Percentiles rank a stretch among this genome's conserved stretches.
These are phyloP conservation scores for Noccaea bulbosa DNA, from an alignment of 345 rosid genomes.

Conservation along the genomic window DNA sequence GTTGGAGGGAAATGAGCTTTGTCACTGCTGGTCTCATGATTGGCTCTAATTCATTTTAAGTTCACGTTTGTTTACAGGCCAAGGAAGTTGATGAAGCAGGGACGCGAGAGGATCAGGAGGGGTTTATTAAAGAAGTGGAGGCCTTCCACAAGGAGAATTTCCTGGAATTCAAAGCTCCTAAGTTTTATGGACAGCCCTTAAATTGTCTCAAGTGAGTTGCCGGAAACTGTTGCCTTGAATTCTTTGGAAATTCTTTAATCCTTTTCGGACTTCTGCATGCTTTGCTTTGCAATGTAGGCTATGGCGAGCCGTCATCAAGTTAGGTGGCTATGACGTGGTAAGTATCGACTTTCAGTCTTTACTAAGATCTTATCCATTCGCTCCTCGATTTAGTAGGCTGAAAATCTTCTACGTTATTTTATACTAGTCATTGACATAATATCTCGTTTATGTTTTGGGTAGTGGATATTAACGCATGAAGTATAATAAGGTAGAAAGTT, in stretches of 20 bases:
- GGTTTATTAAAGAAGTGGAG: conserved; percentile 85
- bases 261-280: conserved; percentile 23
- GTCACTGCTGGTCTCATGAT: background rate
- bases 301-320: conserved; percentile 83
- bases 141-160: conserved; percentile 59
- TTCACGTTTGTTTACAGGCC: conserved; percentile 50
- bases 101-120: conserved; percentile 65
- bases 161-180: conserved; percentile 85
- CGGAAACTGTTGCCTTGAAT: background rate
- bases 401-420: conserved; percentile 15
- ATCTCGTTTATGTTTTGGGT: conserved; percentile 2
- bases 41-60: conserved; percentile 8
- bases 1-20: background rate
- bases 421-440: no score
- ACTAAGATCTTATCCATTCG: background rate
- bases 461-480: conserved; percentile 2
- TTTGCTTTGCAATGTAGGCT: conserved; percentile 56
- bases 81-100: conserved; percentile 68
- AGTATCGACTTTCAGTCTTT: conserved; percentile 30
- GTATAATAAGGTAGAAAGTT: conserved; percentile 1
- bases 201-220: conserved; percentile 80
- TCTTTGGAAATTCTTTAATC: background rate
- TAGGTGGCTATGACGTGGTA: conserved; percentile 98
- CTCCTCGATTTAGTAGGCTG: background rate
- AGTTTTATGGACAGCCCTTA: conserved; percentile 88